Evolutionary conservation across 176 grass and related monocot species (phyloP).

Genomic region (Hordeum vulgare): MorexV3_pseudomolecules_assembly NC_058523.1:311997879-311998378

Average conservation of each 20-base stretch:
- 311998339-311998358: not conserved
- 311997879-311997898: constrained; percentile 16
- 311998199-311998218: not conserved
- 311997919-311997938: constrained; percentile 18
- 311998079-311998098: not conserved
- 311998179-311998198: not conserved
- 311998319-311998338: not conserved
- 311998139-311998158: constrained; percentile 28
- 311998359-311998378: not conserved
- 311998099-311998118: constrained; percentile 5
- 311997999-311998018: constrained; percentile 32
- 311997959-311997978: not conserved
- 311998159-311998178: not conserved
- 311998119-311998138: not conserved
- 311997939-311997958: constrained; percentile 23
- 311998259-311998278: not conserved
- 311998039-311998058: constrained; percentile 46
- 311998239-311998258: not conserved
- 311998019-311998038: constrained; percentile 41
- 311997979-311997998: constrained; percentile 36
- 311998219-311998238: not conserved
- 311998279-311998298: not conserved
- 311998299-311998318: not conserved
- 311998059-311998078: constrained; percentile 8
- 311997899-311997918: not conserved